phyloP scores from a whole-genome alignment of 2,329 filamentous ascomycete species.

The Pseudonectria foliicola region DNA sequence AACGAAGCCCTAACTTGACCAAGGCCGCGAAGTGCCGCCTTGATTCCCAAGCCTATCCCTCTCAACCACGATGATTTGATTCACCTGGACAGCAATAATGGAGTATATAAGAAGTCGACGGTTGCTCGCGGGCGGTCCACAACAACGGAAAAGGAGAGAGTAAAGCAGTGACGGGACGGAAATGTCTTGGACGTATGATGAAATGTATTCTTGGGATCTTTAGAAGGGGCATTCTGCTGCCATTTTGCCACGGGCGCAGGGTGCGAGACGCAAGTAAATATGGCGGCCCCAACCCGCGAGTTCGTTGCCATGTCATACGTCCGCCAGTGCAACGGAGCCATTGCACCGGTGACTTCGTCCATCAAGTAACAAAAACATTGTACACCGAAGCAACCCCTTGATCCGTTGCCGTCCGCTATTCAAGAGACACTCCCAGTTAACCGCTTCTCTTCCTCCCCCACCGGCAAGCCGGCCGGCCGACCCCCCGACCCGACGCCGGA shows the following conservation, averaged over 20 bases:
- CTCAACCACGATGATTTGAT: neutral
- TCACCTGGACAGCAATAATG: neutral
- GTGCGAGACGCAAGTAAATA: neutral
- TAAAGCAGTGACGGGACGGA: neutral
- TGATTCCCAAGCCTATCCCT: neutral
- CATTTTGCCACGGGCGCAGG: too few relatives aligned
- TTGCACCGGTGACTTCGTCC: too few relatives aligned
- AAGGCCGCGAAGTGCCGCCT: neutral
- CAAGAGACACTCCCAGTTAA: too few relatives aligned
- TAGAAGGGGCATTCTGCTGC: too few relatives aligned
- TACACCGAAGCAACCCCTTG: too few relatives aligned
- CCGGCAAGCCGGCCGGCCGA: constrained; percentile 4
- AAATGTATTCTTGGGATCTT: neutral
- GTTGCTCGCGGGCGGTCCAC: too few relatives aligned
- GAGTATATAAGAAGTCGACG: constrained; percentile 3
- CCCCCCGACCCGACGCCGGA: constrained; percentile 3
- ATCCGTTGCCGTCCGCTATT: too few relatives aligned
- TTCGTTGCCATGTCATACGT: too few relatives aligned
- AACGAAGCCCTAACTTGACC: neutral
- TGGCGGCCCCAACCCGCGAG: too few relatives aligned
- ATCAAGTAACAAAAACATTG: too few relatives aligned
- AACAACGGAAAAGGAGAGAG: neutral
- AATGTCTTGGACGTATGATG: neutral
- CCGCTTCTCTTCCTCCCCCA: too few relatives aligned
- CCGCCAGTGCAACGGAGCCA: too few relatives aligned